Evolutionary conservation across 768 basidiomycete genomes (phyloP).

Genomic region (Zangia roseola): DNA sequence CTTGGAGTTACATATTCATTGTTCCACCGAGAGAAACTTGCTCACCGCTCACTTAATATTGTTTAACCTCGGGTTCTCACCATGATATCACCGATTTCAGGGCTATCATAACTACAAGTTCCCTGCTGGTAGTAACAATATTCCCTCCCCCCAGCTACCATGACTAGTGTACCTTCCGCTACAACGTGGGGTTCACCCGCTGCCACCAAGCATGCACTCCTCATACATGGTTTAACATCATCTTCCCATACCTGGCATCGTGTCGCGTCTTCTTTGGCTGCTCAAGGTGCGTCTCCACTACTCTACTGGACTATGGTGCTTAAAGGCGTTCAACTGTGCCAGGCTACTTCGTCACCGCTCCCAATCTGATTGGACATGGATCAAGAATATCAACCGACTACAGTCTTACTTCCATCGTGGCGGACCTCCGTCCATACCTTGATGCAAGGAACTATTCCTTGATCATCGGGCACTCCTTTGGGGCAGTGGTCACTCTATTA

Average conservation of each 20-base stretch:
- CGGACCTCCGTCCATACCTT: slow-evolving; percentile 17
- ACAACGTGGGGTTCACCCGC: slow-evolving; percentile 23
- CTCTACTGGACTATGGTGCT: background rate
- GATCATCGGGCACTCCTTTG: slow-evolving; percentile 18
- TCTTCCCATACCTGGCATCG: slow-evolving; percentile 21
- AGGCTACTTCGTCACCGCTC: background rate
- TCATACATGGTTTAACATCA: slow-evolving; percentile 26
- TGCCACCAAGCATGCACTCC: slow-evolving; percentile 22
- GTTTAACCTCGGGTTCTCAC: too few relatives aligned
- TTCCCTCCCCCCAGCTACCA: background rate
- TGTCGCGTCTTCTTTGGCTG: slow-evolving; percentile 14
- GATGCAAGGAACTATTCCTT: slow-evolving; percentile 5
- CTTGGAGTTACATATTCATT: too few relatives aligned
- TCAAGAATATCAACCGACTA: slow-evolving; percentile 12
- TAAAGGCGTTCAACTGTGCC: background rate
- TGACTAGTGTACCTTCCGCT: slow-evolving; percentile 18
- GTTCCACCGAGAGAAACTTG: too few relatives aligned
- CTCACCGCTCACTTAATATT: too few relatives aligned
- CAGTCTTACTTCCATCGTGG: slow-evolving; percentile 3
- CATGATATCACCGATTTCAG: too few relatives aligned
- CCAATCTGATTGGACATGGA: slow-evolving; percentile 8
- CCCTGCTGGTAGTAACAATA: too few relatives aligned
- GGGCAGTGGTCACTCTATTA: background rate
- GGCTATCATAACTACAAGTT: too few relatives aligned
- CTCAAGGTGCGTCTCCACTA: slow-evolving; percentile 9